Evolutionary conservation across 176 grass and related monocot genomes (phyloP), one percentile per base, ranked within the genome.

Genomic region (Calamus simplicifolius): DNA sequence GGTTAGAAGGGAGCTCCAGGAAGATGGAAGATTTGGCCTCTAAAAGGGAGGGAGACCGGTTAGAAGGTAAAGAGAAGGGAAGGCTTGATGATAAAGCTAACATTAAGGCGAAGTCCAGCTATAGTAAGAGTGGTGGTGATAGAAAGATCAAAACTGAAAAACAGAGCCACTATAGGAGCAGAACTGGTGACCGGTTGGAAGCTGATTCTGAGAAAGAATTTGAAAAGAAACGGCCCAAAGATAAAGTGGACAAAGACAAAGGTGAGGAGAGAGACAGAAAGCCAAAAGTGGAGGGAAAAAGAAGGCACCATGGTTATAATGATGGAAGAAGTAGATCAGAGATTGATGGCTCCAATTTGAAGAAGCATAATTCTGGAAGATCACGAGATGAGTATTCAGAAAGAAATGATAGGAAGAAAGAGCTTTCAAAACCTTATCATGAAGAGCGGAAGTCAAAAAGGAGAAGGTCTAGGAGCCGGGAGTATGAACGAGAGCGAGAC

Each of bases 391-490:
- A 64, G 57, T 51, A 84, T 74, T 48, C 30, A 70, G 85, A 79
- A 59, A 95, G 59, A 79, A 76, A 51, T 81, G 70, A 79, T 29
- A 69, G 57, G 18, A 76, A 63, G 74, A 88, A 70, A 66, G 84
- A 88, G 27, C 68, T 72, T 50, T 74, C 48, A 30, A 89, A 64
- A 59, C 59, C 69, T 27, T 62, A 85, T 61, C 25, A 63, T 27
- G 71, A 77, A 66, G 87, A 85, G 54, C 73, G 59, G 58, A 82
- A 71, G 72, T 65, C 27, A 63, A 98, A 93, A 85, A 83, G 79
- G 79, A 89, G 84, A 85, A 90, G 83, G 67, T 91, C 87, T 12
- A 85, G 68, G 63, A 85, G 92, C 71, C 71, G 43, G 51, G 87
- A 85, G 29, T n/a, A 50, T 78, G 63, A 79, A 56, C 81, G 19